A percentile compares a stretch with the other conserved stretches of the same genome.
Evolutionary conservation across 2,329 filamentous ascomycete species (phyloP).

Genomic region (Colletotrichum somersetense): DNA sequence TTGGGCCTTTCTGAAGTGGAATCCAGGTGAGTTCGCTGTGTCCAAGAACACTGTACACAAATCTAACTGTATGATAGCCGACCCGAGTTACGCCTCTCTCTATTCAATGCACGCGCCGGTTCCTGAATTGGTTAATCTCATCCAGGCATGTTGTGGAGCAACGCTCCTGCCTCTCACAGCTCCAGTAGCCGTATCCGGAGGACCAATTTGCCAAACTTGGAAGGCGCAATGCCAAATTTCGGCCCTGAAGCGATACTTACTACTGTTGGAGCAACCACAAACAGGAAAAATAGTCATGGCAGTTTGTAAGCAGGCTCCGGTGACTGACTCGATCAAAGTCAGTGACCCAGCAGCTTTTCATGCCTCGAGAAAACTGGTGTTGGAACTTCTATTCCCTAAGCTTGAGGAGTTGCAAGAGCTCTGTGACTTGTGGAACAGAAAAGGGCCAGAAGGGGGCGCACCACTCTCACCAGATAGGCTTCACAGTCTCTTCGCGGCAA

Average conservation of each 20-base stretch:
- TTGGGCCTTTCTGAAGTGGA: constrained; percentile 89
- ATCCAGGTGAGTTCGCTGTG: constrained; percentile 71
- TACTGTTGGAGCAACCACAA: constrained; percentile 60
- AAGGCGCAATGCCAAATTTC: constrained; percentile 58
- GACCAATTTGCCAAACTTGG: constrained; percentile 63
- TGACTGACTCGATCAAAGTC: constrained; percentile 44
- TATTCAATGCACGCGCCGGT: constrained; percentile 74
- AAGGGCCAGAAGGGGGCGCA: constrained; percentile 57
- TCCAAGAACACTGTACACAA: neutral
- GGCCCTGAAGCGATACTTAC: constrained; percentile 65
- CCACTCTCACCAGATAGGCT: constrained; percentile 67
- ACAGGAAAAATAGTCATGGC: constrained; percentile 21
- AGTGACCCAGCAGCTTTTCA: constrained; percentile 54
- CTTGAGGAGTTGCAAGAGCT: constrained; percentile 62
- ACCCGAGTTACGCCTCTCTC: constrained; percentile 75
- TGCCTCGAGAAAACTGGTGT: constrained; percentile 62
- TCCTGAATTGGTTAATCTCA: constrained; percentile 74
- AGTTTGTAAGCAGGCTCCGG: constrained; percentile 4
- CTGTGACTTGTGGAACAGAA: constrained; percentile 62
- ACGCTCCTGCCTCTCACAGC: constrained; percentile 49
- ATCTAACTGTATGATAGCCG: constrained; percentile 60
- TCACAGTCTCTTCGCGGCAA: constrained; percentile 64
- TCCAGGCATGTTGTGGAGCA: constrained; percentile 77
- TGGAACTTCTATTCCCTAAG: constrained; percentile 68
- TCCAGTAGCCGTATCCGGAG: constrained; percentile 58